Percentiles rank a stretch among this genome's conserved stretches.
These are phyloP conservation scores for Calonectria hawksworthii DNA, from an alignment of 2,329 filamentous ascomycete genomes.

Conservation along the genomic window DNA sequence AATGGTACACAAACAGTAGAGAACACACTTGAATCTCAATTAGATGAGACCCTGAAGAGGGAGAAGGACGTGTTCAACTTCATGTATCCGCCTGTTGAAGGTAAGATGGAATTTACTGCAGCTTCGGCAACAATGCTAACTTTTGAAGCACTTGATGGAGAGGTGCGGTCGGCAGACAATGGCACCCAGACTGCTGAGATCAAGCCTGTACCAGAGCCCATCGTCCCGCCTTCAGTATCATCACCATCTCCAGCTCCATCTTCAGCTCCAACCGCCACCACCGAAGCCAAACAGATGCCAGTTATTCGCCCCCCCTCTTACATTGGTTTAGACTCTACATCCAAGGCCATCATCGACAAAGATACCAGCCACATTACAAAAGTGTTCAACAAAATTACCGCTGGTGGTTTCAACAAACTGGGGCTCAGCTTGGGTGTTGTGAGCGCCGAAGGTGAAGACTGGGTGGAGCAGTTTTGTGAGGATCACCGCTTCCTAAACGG, in stretches of 20 bases:
- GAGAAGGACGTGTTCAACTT: conserved; percentile 8
- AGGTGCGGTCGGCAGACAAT: neutral
- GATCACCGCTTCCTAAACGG: conserved; percentile 22
- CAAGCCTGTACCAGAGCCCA: neutral
- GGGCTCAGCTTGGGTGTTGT: conserved; percentile 19
- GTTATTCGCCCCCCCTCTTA: neutral
- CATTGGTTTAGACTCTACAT: conserved; percentile 16
- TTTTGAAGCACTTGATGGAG: neutral
- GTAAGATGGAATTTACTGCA: neutral
- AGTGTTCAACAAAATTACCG: conserved; percentile 13
- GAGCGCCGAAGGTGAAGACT: conserved; percentile 10
- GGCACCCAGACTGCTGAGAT: neutral
- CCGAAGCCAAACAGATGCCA: neutral
- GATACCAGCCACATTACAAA: conserved; percentile 15
- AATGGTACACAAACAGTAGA: neutral
- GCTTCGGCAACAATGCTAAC: neutral
- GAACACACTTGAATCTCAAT: neutral
- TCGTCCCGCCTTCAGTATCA: neutral
- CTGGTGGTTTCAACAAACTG: conserved; percentile 8
- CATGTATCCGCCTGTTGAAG: neutral
- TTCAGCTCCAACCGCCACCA: neutral
- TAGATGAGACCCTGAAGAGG: neutral
- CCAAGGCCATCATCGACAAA: conserved; percentile 21
- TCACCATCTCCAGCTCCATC: neutral
- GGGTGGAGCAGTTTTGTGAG: conserved; percentile 12